Evolutionary conservation across 2,329 filamentous ascomycete genomes (phyloP).

Genomic region (Grosmannia penicillata): DNA sequence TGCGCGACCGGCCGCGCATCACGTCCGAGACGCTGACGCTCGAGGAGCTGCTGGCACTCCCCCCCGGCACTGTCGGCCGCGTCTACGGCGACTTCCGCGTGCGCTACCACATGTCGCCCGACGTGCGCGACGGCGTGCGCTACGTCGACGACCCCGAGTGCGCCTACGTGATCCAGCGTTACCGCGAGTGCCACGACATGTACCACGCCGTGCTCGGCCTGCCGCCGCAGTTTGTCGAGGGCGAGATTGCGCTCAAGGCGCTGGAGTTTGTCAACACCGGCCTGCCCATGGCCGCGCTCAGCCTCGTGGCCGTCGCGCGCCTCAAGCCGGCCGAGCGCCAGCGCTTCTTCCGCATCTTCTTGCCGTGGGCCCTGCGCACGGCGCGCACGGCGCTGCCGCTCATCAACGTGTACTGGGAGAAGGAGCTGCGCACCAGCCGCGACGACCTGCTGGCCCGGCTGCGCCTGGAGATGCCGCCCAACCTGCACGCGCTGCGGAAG

Average conservation of each 20-base stretch:
- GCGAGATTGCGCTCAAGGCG: constrained; percentile 92
- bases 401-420: constrained; percentile 97
- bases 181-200: constrained; percentile 95
- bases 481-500: constrained; percentile 66
- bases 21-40: constrained; percentile 59
- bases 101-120: constrained; percentile 80
- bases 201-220: constrained; percentile 90
- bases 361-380: constrained; percentile 84
- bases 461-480: constrained; percentile 77
- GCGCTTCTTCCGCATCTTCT: constrained; percentile 59
- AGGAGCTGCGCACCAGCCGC: constrained; percentile 75
- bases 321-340: constrained; percentile 68
- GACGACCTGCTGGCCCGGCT: constrained; percentile 58
- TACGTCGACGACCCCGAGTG: constrained; percentile 94
- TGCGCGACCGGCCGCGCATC: constrained; percentile 79
- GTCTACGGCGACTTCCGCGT: constrained; percentile 88
- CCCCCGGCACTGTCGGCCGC: constrained; percentile 59
- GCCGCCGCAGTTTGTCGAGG: constrained; percentile 84
- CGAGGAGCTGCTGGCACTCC: constrained; percentile 54
- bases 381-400: constrained; percentile 63
- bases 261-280: constrained; percentile 95
- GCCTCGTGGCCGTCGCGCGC: constrained; percentile 71
- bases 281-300: constrained; percentile 87
- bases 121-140: constrained; percentile 67
- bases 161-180: constrained; percentile 96